Conservation (phyloP, 305 asterid genomes). For the Solanum aculeatissimum region DNA sequence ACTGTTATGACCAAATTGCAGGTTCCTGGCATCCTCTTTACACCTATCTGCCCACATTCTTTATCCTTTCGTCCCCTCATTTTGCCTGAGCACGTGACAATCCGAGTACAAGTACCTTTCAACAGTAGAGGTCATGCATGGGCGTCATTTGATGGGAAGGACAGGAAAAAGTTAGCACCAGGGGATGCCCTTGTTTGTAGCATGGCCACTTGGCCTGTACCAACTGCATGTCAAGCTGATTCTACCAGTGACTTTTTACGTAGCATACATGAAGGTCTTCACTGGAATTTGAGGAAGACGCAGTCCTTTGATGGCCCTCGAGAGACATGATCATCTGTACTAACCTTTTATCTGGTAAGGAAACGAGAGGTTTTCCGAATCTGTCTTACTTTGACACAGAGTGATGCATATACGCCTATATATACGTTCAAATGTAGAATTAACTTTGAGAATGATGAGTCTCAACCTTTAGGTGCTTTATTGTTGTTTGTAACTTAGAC, state of each 20-base stretch:
- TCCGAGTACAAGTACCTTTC: constrained; percentile 79
- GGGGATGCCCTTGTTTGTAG: constrained; percentile 94
- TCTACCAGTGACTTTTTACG: constrained; percentile 71
- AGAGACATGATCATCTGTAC: constrained; percentile 16
- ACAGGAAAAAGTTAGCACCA: constrained; percentile 60
- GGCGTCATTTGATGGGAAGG: constrained; percentile 98
- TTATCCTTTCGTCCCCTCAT: constrained; percentile 89
- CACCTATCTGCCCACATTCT: constrained; percentile 98
- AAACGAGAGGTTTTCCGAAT: not conserved
- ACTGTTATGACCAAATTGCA: constrained; percentile 4
- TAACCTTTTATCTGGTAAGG: not conserved
- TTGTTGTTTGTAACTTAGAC: not conserved
- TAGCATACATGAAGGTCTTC: constrained; percentile 94
- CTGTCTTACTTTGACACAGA: not conserved
- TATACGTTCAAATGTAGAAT: not conserved
- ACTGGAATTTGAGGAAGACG: constrained; percentile 90
- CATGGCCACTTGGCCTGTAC: constrained; percentile 99
- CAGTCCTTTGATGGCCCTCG: constrained; percentile 83
- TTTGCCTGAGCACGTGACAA: constrained; percentile 76
- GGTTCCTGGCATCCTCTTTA: constrained; percentile 92
- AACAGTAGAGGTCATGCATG: constrained; percentile 93
- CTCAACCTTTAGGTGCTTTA: not conserved
- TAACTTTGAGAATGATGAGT: not conserved
- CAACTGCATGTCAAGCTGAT: constrained; percentile 85
- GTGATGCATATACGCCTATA: not conserved